A percentile compares a stretch with the other conserved stretches of the same genome.
Evolutionary conservation across 176 grass and related monocot genomes (phyloP).

Genomic region (Pontederia crassipes): DNA sequence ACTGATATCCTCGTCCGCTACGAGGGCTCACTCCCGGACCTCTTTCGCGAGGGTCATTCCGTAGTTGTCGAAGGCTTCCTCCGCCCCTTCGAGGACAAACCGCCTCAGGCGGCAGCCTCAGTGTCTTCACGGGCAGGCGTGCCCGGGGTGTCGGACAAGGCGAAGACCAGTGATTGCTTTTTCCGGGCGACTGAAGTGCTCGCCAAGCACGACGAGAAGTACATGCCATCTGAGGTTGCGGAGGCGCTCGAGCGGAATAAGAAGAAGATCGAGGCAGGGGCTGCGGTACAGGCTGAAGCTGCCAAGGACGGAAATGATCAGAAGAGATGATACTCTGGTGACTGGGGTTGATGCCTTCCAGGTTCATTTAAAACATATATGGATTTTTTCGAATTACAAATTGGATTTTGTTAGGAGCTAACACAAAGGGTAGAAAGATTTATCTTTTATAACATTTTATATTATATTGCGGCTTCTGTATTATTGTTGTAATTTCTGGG

Average conservation of each 20-base stretch:
- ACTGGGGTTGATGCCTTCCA: no score
- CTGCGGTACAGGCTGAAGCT: slow-evolving; percentile 6
- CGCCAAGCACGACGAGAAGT: slow-evolving; percentile 99
- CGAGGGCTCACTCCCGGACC: slow-evolving; percentile 77
- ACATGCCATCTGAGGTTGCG: slow-evolving; percentile 98
- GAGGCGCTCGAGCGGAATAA: slow-evolving; percentile 90
- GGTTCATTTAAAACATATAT: no score
- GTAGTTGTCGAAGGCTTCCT: slow-evolving; percentile 81
- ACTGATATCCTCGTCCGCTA: slow-evolving; percentile 86
- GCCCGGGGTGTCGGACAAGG: slow-evolving; percentile 58
- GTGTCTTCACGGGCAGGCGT: not conserved
- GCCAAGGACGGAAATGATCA: no score
- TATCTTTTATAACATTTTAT: no score
- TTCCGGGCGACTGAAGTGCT: slow-evolving; percentile 73
- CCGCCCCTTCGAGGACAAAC: slow-evolving; percentile 40
- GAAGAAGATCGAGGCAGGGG: slow-evolving; percentile 48
- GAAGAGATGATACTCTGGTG: no score
- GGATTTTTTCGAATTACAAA: no score
- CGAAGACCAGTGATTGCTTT: slow-evolving; percentile 45
- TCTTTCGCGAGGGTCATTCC: slow-evolving; percentile 95
- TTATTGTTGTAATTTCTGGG: no score
- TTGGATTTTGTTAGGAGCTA: no score
- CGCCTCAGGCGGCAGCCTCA: slow-evolving; percentile 9
- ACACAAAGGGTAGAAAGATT: no score
- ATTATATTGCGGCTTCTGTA: no score